A percentile compares a stretch with the other conserved stretches of the same genome.
Evolutionary conservation across 768 basidiomycete genomes (phyloP).

Genomic region (Auricularia sp.): DNA sequence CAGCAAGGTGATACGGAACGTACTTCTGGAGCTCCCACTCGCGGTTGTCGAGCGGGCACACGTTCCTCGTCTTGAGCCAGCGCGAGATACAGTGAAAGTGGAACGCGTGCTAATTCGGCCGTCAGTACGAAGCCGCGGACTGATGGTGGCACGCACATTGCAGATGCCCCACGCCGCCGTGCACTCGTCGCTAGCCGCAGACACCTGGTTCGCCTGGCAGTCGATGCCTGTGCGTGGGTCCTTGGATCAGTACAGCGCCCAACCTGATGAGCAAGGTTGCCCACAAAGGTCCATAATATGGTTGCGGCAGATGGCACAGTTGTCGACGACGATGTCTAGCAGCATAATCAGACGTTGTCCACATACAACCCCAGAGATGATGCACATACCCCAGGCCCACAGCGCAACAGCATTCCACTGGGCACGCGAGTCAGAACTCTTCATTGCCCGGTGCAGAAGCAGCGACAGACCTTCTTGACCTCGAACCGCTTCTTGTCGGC

Average conservation of each 20-base stretch:
- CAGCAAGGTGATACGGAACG: conserved; percentile 18
- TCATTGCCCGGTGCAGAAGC: not conserved
- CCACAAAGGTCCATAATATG: conserved; percentile 99
- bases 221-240: conserved; percentile 68
- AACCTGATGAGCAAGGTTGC: conserved; percentile 18
- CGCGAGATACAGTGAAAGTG: conserved; percentile 99
- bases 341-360: conserved; percentile 6
- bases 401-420: conserved; percentile 99
- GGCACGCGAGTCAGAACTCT: not conserved
- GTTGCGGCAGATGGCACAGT: conserved; percentile 98
- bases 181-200: conserved; percentile 91
- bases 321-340: conserved; percentile 93
- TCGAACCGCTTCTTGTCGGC: conserved; percentile 80
- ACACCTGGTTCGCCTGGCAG: conserved; percentile 98
- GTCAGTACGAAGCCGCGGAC: not conserved
- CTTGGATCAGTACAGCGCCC: conserved; percentile 2
- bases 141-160: conserved; percentile 49
- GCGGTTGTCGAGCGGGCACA: conserved; percentile 89
- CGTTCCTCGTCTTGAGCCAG: conserved; percentile 96
- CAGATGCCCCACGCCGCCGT: conserved; percentile 99
- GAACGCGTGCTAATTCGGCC: conserved; percentile 75
- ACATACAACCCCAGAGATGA: not conserved
- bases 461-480: conserved; percentile 82
- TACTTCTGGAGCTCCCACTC: conserved; percentile 97
- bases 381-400: conserved; percentile 88